Percentiles rank a stretch among this genome's conserved stretches.
Conservation (phyloP, 106 monocot genomes). For the Dioscorea zingiberensis region DNA sequence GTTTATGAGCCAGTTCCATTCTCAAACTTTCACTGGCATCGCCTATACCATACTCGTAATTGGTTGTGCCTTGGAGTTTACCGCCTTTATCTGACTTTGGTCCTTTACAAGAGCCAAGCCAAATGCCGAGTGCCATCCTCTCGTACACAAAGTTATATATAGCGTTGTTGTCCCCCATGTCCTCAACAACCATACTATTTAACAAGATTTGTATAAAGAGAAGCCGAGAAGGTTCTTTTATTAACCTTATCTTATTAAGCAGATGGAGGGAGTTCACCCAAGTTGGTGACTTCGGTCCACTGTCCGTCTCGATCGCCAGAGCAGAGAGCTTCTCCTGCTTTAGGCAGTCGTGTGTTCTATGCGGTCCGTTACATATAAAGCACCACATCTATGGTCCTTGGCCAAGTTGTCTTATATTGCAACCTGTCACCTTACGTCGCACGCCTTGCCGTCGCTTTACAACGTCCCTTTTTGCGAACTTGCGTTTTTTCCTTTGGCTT, state of each 20-base stretch:
- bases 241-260: too few species aligned
- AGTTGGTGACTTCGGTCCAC: too few species aligned
- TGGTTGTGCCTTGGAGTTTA: neutral
- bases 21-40: neutral
- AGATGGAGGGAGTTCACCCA: too few species aligned
- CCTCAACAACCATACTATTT: neutral
- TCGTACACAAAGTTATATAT: neutral
- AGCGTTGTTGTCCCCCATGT: neutral
- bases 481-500: too few species aligned
- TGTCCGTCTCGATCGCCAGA: too few species aligned
- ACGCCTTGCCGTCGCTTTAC: too few species aligned
- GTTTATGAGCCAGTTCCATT: neutral
- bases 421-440: too few species aligned
- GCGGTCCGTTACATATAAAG: neutral
- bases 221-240: too few species aligned
- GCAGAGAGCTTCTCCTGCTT: neutral
- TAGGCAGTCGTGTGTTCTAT: neutral
- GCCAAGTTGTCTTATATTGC: too few species aligned
- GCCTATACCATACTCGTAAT: neutral
- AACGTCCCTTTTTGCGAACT: too few species aligned
- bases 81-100: neutral
- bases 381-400: too few species aligned
- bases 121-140: too few species aligned
- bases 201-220: neutral
- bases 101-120: neutral